Conservation (phyloP, 495 filamentous ascomycete genomes). For the Aspergillus funiculosus region DNA sequence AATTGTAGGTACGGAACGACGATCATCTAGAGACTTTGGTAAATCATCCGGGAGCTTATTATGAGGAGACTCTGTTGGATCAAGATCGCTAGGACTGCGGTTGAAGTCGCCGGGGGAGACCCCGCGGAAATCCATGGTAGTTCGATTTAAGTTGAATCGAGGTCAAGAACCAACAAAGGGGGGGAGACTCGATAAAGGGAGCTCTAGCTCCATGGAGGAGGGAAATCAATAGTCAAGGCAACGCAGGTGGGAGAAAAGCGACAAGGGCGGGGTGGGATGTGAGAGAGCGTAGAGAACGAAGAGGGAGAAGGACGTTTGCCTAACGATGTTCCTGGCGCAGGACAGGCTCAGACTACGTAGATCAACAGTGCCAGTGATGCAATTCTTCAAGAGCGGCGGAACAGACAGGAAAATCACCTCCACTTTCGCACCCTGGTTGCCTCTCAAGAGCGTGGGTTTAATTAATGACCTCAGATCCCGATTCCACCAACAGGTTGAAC, state of each 20-base stretch:
- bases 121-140: constrained; percentile 41
- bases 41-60: constrained; percentile 71
- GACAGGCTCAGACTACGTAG: constrained; percentile 14
- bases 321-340: constrained; percentile 14
- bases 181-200: constrained; percentile 10
- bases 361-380: constrained; percentile 25
- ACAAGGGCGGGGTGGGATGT: constrained; percentile 4
- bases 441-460: too few relatives aligned
- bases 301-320: constrained; percentile 11
- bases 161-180: constrained; percentile 16
- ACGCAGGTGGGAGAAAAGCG: constrained; percentile 1
- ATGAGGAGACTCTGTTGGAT: constrained; percentile 14
- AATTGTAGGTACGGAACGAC: constrained; percentile 56
- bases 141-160: not conserved
- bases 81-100: constrained; percentile 16
- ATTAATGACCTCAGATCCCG: too few relatives aligned
- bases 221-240: not conserved
- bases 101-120: constrained; percentile 29
- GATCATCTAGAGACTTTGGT: constrained; percentile 84
- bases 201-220: constrained; percentile 21
- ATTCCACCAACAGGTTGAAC: too few relatives aligned
- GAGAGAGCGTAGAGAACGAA: constrained; percentile 1
- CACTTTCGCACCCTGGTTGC: too few relatives aligned
- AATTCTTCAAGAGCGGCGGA: constrained; percentile 7
- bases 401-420: not conserved